Base-by-base conservation (phyloP, 75 land plant genomes). In the Cryptomeria japonica region DNA sequence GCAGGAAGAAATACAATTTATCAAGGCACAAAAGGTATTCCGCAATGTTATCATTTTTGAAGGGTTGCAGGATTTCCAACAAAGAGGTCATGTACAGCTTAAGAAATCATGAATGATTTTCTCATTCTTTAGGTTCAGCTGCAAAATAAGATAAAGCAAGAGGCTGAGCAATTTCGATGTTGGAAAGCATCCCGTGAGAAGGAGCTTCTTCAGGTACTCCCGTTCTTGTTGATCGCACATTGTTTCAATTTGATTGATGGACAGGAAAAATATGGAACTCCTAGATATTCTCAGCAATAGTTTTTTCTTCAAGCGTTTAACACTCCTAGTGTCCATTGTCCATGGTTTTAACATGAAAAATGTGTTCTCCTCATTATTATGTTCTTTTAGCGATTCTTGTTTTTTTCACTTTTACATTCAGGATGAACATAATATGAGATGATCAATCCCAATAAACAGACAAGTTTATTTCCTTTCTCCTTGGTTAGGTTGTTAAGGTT, bases 121-220 rank as follows among this genome's bases (percentile, higher is more conserved):
- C 28, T 31, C 32, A 34, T 75, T 53, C 61, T 88, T n/a, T 86
- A 98, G 99, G 99, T 98, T 89, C 99, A 98, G 92, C 87, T 98
- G 92, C 99, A 98, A 90, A 92, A 98, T 41, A 98, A 92, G 83
- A 98, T 97, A 86, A 98, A 98, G 87, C 99, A 96, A 90, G 99
- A 98, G 86, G 93, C 99, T 61, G 99, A 98, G 88, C 96, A 96
- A 53, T 98, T 98, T 88, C 94, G 99, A 8, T 89, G 88, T 86
- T 98, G 99, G 99, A 98, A 98, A 80, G 95, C 96, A 49, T 92
- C 97, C 36, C 94, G 99, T 79, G 99, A 98, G 85, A 97, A 97
- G 86, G 99, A 98, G 90, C 95, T 98, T 80, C 87, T 96, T 87
- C 99, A 98, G 99, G 99, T 98, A 84, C n/a, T 55, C 56, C 32